phyloP scores from a whole-genome alignment of 495 filamentous ascomycete species.

The Chaetomium tenue region DNA sequence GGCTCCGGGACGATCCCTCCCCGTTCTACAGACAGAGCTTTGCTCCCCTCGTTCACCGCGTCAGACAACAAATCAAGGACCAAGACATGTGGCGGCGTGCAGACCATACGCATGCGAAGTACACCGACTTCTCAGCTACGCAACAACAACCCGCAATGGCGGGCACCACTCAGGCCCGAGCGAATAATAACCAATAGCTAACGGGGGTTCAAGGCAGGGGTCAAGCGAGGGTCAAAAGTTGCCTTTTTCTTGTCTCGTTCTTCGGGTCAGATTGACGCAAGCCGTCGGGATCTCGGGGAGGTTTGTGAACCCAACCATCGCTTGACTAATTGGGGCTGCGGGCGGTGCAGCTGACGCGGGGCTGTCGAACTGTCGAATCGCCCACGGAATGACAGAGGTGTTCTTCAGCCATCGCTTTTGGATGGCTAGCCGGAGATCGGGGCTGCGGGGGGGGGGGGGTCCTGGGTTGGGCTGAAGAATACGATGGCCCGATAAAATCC shows the following conservation, averaged over 20 bases:
- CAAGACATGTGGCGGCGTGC: slow-evolving; percentile 23
- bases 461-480: no score
- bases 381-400: neutral
- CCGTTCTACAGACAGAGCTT: slow-evolving; percentile 11
- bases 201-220: neutral
- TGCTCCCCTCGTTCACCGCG: slow-evolving; percentile 17
- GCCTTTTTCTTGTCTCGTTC: neutral
- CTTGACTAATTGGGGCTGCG: slow-evolving; percentile 3
- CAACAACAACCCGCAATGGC: neutral
- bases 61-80: slow-evolving; percentile 18
- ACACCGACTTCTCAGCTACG: slow-evolving; percentile 16
- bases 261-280: slow-evolving; percentile 5
- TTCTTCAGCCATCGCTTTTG: neutral
- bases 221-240: neutral
- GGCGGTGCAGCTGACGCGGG: neutral
- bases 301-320: neutral
- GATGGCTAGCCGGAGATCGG: neutral
- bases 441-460: neutral
- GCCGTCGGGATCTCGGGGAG: slow-evolving; percentile 3
- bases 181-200: slow-evolving; percentile 10
- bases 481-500: no score
- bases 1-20: slow-evolving; percentile 8
- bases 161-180: slow-evolving; percentile 10
- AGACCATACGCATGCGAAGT: slow-evolving; percentile 12
- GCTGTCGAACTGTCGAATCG: neutral